A percentile compares a stretch with the other conserved stretches of the same genome.
These are phyloP conservation scores for Stevia rebaudiana DNA, from an alignment of 140 eudicot species.

Conservation along the genomic window DNA sequence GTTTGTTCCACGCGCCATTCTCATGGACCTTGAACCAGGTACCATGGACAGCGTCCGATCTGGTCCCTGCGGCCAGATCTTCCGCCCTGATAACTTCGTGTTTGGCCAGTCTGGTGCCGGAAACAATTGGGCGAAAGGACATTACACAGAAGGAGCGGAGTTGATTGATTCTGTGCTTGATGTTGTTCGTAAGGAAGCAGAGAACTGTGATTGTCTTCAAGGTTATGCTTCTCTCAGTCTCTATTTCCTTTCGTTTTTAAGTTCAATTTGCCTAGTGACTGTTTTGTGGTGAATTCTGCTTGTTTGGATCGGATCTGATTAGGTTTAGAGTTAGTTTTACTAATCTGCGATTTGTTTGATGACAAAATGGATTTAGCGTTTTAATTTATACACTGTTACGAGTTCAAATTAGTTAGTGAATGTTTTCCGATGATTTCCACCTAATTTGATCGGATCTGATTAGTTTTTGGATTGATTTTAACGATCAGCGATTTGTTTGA, in stretches of 20 bases:
- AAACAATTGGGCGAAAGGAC: constrained; percentile 8
- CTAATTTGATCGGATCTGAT: too few species aligned
- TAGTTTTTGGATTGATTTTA: too few species aligned
- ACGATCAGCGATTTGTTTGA: too few species aligned
- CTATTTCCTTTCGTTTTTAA: background rate
- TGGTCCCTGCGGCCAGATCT: constrained; percentile 10
- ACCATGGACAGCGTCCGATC: constrained; percentile 14
- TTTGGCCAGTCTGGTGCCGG: constrained; percentile 10
- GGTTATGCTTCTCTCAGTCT: background rate
- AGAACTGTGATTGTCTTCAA: constrained; percentile 13
- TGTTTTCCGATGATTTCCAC: too few species aligned
- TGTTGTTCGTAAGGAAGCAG: constrained; percentile 7
- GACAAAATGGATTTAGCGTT: background rate
- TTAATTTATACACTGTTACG: too few species aligned
- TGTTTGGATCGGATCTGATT: background rate
- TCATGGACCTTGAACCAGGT: constrained; percentile 11
- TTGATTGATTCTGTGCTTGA: constrained; percentile 5
- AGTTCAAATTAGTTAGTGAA: too few species aligned
- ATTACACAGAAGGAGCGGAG: constrained; percentile 8
- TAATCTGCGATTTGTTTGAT: background rate
- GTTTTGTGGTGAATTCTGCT: background rate
- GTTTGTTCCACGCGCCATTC: constrained; percentile 15
- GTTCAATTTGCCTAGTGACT: background rate
- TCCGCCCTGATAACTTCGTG: constrained; percentile 4
- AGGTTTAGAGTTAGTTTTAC: background rate